A percentile compares a stretch with the other conserved stretches of the same genome.
Conservation (phyloP, 805 yeast species). For the Ogataea minuta region DNA sequence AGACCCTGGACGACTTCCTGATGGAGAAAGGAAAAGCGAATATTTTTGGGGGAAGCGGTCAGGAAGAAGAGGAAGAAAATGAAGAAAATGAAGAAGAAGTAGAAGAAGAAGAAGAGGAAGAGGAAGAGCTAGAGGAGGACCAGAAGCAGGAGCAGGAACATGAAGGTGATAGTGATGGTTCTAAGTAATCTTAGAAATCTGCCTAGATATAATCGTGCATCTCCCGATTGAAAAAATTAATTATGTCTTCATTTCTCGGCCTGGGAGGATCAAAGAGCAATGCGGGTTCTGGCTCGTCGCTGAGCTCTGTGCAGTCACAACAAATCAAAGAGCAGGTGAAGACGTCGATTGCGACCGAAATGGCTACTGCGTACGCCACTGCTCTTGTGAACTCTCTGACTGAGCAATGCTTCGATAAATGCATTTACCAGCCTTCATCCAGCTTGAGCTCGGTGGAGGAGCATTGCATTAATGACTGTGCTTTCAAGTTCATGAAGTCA, state of each 20-base stretch:
- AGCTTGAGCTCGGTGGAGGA: slow-evolving; percentile 51
- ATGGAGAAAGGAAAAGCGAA: slow-evolving; percentile 38
- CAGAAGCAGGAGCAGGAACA: slow-evolving; percentile 31
- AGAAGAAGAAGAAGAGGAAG: slow-evolving; percentile 30
- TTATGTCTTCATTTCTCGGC: slow-evolving; percentile 34
- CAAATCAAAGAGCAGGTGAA: slow-evolving; percentile 63
- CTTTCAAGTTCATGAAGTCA: slow-evolving; percentile 83
- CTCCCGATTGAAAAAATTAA: slow-evolving; percentile 1
- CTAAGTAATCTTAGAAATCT: slow-evolving; percentile 3
- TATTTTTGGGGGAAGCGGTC: slow-evolving; percentile 33
- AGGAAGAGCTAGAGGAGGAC: slow-evolving; percentile 27
- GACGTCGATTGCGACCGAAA: slow-evolving; percentile 70
- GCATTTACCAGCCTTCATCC: slow-evolving; percentile 62
- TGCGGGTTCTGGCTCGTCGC: slow-evolving; percentile 10
- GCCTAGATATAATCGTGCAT: slow-evolving; percentile 2
- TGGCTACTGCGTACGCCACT: slow-evolving; percentile 90
- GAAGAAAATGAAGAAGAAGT: slow-evolving; percentile 29
- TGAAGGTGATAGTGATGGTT: slow-evolving; percentile 30
- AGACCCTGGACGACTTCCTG: slow-evolving; percentile 85
- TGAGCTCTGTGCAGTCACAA: slow-evolving; percentile 31
- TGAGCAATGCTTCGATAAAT: slow-evolving; percentile 81
- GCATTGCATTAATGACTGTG: slow-evolving; percentile 71
- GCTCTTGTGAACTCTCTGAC: slow-evolving; percentile 82
- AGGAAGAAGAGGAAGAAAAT: slow-evolving; percentile 4
- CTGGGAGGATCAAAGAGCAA: slow-evolving; percentile 26